Percentiles rank a stretch among this genome's conserved stretches.
phyloP scores from a whole-genome alignment of 2,329 filamentous ascomycete genomes.

The Leptographium lundbergii region DNA sequence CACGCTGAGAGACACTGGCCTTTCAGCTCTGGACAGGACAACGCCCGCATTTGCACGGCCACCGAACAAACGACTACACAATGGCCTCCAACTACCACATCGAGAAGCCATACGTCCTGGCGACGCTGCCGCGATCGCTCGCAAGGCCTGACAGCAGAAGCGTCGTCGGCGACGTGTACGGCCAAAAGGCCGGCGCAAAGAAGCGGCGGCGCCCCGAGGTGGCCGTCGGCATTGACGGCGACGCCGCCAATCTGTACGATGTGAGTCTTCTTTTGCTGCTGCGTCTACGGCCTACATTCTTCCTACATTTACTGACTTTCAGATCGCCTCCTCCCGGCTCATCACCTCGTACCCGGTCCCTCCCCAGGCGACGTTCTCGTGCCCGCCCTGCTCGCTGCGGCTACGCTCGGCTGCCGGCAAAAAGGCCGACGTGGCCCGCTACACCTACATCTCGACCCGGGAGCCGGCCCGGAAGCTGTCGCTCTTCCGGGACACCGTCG shows the following conservation, averaged over 20 bases:
- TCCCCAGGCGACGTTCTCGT: constrained; percentile 51
- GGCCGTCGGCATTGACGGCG: constrained; percentile 49
- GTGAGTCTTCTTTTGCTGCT: constrained; percentile 24
- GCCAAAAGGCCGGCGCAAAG: constrained; percentile 39
- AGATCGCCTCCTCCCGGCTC: constrained; percentile 49
- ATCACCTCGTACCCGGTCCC: constrained; percentile 56
- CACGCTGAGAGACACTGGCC: too few species aligned
- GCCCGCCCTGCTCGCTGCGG: constrained; percentile 46
- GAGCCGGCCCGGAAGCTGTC: constrained; percentile 39
- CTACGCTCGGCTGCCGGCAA: constrained; percentile 30
- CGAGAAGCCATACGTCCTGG: constrained; percentile 51
- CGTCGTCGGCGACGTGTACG: constrained; percentile 48
- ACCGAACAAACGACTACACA: not conserved
- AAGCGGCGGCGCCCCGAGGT: constrained; percentile 52
- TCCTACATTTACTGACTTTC: constrained; percentile 8
- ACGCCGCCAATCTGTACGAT: constrained; percentile 54
- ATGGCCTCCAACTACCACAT: constrained; percentile 51
- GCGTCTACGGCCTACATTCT: not conserved
- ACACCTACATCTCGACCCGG: constrained; percentile 48
- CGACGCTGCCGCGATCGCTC: constrained; percentile 44
- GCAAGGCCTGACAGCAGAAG: constrained; percentile 38
- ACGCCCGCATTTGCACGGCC: too few species aligned
- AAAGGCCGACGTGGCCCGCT: constrained; percentile 27
- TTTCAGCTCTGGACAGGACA: too few species aligned
- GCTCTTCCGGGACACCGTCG: constrained; percentile 45